Evolutionary conservation across 257 asterid species (phyloP).

Genomic region (Solanum gracilifrons): DNA sequence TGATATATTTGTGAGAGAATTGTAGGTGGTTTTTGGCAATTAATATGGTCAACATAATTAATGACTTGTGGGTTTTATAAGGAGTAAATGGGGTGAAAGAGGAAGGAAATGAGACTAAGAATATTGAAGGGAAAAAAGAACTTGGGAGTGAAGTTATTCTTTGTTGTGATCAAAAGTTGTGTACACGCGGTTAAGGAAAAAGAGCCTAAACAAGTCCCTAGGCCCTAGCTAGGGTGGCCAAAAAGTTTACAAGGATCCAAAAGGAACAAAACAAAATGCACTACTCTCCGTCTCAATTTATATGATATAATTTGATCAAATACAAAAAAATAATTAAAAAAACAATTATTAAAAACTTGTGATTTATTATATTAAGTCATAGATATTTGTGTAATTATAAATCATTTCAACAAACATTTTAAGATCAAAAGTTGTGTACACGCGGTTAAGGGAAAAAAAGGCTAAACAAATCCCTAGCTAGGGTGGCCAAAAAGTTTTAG

Average conservation of each 20-base stretch:
- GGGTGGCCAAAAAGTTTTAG: not conserved
- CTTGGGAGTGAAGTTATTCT: conserved; percentile 37
- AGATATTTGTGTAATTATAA: no score
- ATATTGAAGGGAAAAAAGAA: not conserved
- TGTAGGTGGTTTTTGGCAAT: not conserved
- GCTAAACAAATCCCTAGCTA: not conserved
- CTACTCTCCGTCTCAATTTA: not conserved
- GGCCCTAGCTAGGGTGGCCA: not conserved
- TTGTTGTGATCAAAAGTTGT: conserved; percentile 11
- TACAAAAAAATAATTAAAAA: no score
- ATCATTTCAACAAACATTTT: no score
- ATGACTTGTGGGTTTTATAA: not conserved
- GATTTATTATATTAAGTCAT: no score
- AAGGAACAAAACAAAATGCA: not conserved
- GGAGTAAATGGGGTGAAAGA: not conserved
- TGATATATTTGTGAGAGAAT: not conserved
- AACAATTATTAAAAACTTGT: no score
- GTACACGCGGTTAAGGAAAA: not conserved
- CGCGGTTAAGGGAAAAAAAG: conserved; percentile 9
- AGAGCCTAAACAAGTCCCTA: not conserved
- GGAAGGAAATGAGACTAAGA: not conserved
- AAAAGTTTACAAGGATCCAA: not conserved
- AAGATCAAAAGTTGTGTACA: not conserved
- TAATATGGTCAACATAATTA: not conserved
- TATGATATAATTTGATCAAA: no score